Conservation (phyloP, 176 grass and related monocot species). For the Avena insularis region DNA sequence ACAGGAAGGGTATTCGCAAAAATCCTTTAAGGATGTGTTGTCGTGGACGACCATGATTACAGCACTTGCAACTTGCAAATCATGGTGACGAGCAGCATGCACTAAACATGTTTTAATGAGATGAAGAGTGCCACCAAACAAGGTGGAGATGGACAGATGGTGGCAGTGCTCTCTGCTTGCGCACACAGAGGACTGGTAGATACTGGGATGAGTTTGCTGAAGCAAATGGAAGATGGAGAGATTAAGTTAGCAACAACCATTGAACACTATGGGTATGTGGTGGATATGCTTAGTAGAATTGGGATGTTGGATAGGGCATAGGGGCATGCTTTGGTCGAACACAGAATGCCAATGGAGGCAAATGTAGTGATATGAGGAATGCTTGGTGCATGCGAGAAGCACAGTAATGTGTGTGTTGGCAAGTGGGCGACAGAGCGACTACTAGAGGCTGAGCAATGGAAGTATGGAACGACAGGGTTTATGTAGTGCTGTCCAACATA, state of each 20-base stretch:
- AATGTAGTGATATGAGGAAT: conserved; percentile 64
- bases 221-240: conserved; percentile 49
- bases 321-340: conserved; percentile 41
- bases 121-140: conserved; percentile 53
- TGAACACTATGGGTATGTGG: conserved; percentile 44
- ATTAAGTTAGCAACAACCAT: conserved; percentile 39
- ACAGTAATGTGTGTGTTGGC: conserved; percentile 40
- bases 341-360: conserved; percentile 50
- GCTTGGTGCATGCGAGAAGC: conserved; percentile 58
- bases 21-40: conserved; percentile 43
- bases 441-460: conserved; percentile 44
- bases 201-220: conserved; percentile 45
- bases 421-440: conserved; percentile 40
- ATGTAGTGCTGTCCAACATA: conserved; percentile 55
- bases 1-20: conserved; percentile 39
- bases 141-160: conserved; percentile 34
- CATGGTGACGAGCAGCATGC: conserved; percentile 49
- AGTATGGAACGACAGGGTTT: conserved; percentile 51
- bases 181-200: conserved; percentile 40
- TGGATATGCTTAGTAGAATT: conserved; percentile 64
- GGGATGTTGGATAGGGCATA: conserved; percentile 51
- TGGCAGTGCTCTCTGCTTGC: conserved; percentile 49
- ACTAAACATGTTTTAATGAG: conserved; percentile 45
- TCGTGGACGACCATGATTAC: conserved; percentile 63
- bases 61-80: conserved; percentile 37